Evolutionary conservation across 139 green algal genomes (phyloP).

Genomic region (Zygnema circumcarinatum): DNA sequence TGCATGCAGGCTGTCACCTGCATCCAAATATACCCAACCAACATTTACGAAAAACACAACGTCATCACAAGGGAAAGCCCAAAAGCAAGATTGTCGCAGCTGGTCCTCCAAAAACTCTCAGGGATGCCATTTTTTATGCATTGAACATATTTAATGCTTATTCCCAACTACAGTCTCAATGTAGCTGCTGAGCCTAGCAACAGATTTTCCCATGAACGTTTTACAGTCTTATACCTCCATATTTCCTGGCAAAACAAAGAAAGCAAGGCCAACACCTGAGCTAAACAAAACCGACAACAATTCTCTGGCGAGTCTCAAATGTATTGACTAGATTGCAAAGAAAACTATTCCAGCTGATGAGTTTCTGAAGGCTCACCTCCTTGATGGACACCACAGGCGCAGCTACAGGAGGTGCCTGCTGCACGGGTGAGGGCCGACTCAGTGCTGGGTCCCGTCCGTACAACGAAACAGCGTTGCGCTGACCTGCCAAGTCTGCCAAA

Average conservation of each 20-base stretch:
- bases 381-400: background rate
- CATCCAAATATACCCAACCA: background rate
- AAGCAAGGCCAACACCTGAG: no score
- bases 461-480: background rate
- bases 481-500: background rate
- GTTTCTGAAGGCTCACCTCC: background rate
- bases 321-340: no score
- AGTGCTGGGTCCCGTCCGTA: background rate
- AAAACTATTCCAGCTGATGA: no score
- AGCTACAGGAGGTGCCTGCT: background rate
- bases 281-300: no score
- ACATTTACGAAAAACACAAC: no score
- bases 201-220: background rate
- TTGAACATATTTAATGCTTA: background rate
- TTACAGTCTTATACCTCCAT: background rate
- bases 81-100: no score
- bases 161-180: background rate
- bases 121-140: no score
- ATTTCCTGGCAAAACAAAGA: background rate
- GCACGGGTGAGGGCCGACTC: background rate
- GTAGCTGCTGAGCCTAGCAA: background rate
- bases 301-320: no score
- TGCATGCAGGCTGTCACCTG: constrained; percentile 50
- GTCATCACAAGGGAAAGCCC: no score
- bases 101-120: no score